Evolutionary conservation across 192 early-diverging fungal genomes (phyloP).

Genomic region (Ambispora gerdemannii): DNA sequence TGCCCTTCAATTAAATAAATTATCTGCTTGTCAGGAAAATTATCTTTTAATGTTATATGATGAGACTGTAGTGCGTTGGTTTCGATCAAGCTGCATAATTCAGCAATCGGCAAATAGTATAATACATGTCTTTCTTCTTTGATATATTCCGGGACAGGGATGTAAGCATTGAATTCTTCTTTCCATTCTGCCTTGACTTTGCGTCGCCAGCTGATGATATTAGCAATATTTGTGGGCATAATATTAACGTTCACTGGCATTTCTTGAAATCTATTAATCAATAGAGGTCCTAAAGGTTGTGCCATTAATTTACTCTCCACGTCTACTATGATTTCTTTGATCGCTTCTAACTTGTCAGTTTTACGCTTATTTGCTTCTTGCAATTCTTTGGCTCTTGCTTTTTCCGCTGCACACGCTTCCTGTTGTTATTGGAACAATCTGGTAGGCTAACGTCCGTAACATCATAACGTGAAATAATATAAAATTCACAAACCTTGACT

Average conservation of each 20-base stretch:
- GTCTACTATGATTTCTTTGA: constrained; percentile 40
- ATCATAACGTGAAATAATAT: not conserved
- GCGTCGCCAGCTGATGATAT: constrained; percentile 38
- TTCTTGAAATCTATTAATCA: constrained; percentile 24
- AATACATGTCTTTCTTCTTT: constrained; percentile 32
- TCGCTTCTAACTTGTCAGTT: constrained; percentile 23
- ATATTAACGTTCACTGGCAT: constrained; percentile 10
- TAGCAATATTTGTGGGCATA: constrained; percentile 3
- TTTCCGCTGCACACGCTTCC: constrained; percentile 32
- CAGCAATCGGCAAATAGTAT: constrained; percentile 23
- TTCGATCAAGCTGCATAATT: constrained; percentile 28
- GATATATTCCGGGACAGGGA: constrained; percentile 31
- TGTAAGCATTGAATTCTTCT: constrained; percentile 28
- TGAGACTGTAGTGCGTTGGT: constrained; percentile 1
- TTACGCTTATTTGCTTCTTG: constrained; percentile 37
- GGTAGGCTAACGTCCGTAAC: not conserved
- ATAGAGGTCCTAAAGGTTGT: constrained; percentile 22
- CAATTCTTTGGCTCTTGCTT: constrained; percentile 21
- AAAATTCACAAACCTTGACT: constrained; percentile 1
- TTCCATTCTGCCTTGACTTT: constrained; percentile 36
- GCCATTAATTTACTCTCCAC: constrained; percentile 31
- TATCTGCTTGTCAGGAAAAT: constrained; percentile 19
- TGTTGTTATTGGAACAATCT: no score
- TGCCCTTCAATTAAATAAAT: constrained; percentile 42
- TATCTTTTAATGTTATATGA: constrained; percentile 19